Conservation (phyloP, 2,329 filamentous ascomycete species). For the Fusarium papillatum region DNA sequence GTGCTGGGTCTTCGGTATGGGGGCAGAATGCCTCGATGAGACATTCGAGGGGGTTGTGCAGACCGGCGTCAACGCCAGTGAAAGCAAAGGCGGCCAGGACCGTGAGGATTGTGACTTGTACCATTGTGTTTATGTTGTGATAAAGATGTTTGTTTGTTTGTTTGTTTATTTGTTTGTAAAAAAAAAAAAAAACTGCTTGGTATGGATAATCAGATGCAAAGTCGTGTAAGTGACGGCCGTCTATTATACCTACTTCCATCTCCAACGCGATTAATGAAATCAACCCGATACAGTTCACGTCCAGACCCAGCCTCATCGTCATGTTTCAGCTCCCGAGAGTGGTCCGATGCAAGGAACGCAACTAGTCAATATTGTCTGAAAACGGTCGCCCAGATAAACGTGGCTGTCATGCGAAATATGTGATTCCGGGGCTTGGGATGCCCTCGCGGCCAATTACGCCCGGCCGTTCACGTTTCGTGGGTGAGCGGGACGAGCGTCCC, state of each 20-base stretch:
- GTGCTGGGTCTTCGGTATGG: not conserved
- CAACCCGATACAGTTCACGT: not conserved
- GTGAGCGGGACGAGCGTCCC: not conserved
- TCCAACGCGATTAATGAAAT: not conserved
- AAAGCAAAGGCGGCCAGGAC: not conserved
- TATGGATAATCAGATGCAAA: not conserved
- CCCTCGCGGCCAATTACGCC: not conserved
- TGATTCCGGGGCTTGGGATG: not conserved
- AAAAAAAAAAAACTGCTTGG: not conserved
- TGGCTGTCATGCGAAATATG: constrained; percentile 4
- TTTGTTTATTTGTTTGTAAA: not conserved
- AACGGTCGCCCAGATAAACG: not conserved
- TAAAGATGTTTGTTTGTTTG: not conserved
- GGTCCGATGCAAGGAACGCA: not conserved
- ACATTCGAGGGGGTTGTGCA: not conserved
- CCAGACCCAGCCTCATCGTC: not conserved
- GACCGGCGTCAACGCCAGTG: not conserved
- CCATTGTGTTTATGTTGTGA: not conserved
- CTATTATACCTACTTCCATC: not conserved
- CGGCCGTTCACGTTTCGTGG: not conserved
- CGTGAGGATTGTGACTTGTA: not conserved
- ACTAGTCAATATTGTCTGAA: constrained; percentile 5
- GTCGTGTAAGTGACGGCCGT: not conserved
- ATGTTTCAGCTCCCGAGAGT: not conserved
- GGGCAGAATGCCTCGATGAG: not conserved